A percentile compares a stretch with the other conserved stretches of the same genome.
phyloP scores from a whole-genome alignment of 2,329 filamentous ascomycete species.

The Cordyceps javanica region DNA sequence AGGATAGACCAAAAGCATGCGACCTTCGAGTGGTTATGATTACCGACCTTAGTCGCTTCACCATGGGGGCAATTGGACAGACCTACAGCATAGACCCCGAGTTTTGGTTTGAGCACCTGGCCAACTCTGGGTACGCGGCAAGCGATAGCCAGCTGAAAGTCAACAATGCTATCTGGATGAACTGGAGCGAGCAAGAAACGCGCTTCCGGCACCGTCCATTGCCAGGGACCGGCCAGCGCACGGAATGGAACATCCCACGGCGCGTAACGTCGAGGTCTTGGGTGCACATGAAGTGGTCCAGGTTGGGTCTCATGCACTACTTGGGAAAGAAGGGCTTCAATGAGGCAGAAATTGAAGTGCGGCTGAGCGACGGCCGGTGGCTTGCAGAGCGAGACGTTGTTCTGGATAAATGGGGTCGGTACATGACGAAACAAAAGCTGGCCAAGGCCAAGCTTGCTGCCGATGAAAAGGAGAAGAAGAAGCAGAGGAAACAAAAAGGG shows the following conservation, averaged over 20 bases:
- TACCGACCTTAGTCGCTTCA: slow-evolving; percentile 24
- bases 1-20: slow-evolving; percentile 14
- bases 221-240: slow-evolving; percentile 19
- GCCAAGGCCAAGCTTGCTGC: slow-evolving; percentile 4
- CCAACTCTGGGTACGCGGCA: slow-evolving; percentile 22
- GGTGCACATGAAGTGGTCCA: slow-evolving; percentile 20
- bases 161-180: slow-evolving; percentile 25
- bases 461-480: not conserved
- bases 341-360: slow-evolving; percentile 20
- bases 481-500: slow-evolving; percentile 10
- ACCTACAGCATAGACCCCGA: slow-evolving; percentile 23
- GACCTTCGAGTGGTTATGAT: slow-evolving; percentile 21
- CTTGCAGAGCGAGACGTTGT: slow-evolving; percentile 19
- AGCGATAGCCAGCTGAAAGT: slow-evolving; percentile 23
- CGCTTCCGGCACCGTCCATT: slow-evolving; percentile 20
- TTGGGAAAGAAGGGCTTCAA: slow-evolving; percentile 21
- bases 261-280: slow-evolving; percentile 15
- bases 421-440: slow-evolving; percentile 18
- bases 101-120: slow-evolving; percentile 25
- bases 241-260: slow-evolving; percentile 19
- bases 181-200: slow-evolving; percentile 23
- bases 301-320: slow-evolving; percentile 20
- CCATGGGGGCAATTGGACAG: slow-evolving; percentile 24
- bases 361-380: slow-evolving; percentile 20
- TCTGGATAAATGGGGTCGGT: slow-evolving; percentile 18